A percentile compares a stretch with the other conserved stretches of the same genome.
Conservation (phyloP, 2,329 filamentous ascomycete species). For the Huntiella omanensis region DNA sequence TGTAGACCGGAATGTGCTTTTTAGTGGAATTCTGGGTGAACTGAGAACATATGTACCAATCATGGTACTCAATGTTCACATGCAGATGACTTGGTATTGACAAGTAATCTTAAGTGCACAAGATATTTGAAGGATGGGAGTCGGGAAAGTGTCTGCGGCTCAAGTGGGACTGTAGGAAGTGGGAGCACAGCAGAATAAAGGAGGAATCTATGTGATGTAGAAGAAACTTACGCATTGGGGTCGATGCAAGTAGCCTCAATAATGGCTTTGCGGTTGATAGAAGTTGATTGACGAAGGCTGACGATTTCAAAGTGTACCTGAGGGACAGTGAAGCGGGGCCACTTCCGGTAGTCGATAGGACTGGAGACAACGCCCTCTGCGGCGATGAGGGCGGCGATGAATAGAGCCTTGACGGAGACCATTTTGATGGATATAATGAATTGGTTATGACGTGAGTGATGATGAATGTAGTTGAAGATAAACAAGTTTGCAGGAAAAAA, state of each 20-base stretch:
- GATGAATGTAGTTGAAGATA: neutral
- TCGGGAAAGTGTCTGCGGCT: too few relatives aligned
- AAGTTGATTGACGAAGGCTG: constrained; percentile 20
- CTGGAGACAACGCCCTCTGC: constrained; percentile 17
- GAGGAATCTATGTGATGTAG: too few relatives aligned
- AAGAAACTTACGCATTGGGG: constrained; percentile 20
- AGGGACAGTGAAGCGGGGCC: constrained; percentile 21
- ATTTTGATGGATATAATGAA: constrained; percentile 15
- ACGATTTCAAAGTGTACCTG: constrained; percentile 28
- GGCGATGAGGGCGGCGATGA: constrained; percentile 18
- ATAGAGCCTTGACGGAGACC: constrained; percentile 17
- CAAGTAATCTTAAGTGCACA: too few relatives aligned
- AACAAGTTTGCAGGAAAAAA: neutral
- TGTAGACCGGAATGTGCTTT: too few relatives aligned
- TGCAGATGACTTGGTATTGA: too few relatives aligned
- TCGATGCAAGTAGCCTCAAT: constrained; percentile 24
- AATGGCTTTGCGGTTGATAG: constrained; percentile 24
- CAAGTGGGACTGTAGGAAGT: too few relatives aligned
- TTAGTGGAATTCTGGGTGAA: too few relatives aligned
- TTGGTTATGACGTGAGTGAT: neutral
- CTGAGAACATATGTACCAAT: too few relatives aligned
- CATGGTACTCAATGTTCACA: too few relatives aligned
- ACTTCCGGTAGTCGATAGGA: constrained; percentile 17
- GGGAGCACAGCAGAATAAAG: too few relatives aligned
- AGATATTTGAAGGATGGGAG: too few relatives aligned